Percentiles rank a stretch among this genome's conserved stretches.
phyloP scores from a whole-genome alignment of 257 asterid species.

The Oldenlandia corymbosa region DNA sequence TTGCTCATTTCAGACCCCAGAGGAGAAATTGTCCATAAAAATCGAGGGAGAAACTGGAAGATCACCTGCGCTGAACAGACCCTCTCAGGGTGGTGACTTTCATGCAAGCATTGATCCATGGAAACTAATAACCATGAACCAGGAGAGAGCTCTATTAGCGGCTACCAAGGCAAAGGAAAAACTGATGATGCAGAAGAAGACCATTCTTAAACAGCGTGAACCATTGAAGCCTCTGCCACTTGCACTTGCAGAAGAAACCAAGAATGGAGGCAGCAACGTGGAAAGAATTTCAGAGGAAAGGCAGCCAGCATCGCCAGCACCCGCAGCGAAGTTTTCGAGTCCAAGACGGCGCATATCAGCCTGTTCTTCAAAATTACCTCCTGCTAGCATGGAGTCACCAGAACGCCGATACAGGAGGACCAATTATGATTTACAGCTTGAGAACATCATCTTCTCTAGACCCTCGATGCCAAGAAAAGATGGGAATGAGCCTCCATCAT shows the following conservation, averaged over 20 bases:
- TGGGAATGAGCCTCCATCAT: slow-evolving; percentile 32
- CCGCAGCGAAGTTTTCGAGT: slow-evolving; percentile 59
- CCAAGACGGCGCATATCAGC: slow-evolving; percentile 80
- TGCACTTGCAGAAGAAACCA: slow-evolving; percentile 75
- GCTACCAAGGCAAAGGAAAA: slow-evolving; percentile 71
- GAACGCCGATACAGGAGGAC: slow-evolving; percentile 54
- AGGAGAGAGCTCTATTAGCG: slow-evolving; percentile 71
- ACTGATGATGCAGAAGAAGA: slow-evolving; percentile 34
- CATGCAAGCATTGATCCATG: slow-evolving; percentile 90
- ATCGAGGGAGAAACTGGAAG: slow-evolving; percentile 55
- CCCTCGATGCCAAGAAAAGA: slow-evolving; percentile 63
- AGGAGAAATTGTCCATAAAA: slow-evolving; percentile 55
- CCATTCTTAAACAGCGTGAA: background rate
- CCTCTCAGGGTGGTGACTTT: slow-evolving; percentile 68
- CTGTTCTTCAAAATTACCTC: slow-evolving; percentile 47
- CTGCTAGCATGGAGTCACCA: slow-evolving; percentile 38
- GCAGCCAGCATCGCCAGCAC: slow-evolving; percentile 17
- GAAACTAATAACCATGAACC: slow-evolving; percentile 78
- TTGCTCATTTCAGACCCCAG: slow-evolving; percentile 39
- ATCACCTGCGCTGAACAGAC: slow-evolving; percentile 31
- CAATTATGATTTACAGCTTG: slow-evolving; percentile 71
- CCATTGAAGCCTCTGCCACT: slow-evolving; percentile 25
- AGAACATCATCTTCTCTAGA: slow-evolving; percentile 68
- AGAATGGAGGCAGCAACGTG: slow-evolving; percentile 40
- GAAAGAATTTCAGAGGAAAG: slow-evolving; percentile 34